A percentile compares a stretch with the other conserved stretches of the same genome.
Conservation (phyloP, 2,329 filamentous ascomycete genomes). For the Coccinonectria pachysandricola region DNA sequence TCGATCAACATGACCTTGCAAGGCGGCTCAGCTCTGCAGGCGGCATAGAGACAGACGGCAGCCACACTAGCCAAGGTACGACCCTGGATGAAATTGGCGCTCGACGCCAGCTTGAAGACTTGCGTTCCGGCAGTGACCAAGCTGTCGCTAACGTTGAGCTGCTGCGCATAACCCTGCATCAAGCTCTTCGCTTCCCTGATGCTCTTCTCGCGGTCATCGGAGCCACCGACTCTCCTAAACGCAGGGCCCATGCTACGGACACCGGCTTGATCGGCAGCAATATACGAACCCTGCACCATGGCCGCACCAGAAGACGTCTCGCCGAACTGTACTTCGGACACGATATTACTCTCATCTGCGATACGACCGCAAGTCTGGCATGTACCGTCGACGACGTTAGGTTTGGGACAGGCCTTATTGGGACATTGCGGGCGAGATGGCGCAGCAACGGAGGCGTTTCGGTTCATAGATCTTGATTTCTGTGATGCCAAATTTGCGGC, state of each 20-base stretch:
- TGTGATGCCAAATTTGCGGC: constrained; percentile 19
- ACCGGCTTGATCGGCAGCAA: constrained; percentile 76
- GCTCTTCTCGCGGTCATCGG: constrained; percentile 48
- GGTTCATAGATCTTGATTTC: constrained; percentile 20
- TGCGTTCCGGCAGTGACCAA: constrained; percentile 57
- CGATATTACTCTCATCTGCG: constrained; percentile 78
- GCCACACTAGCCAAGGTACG: constrained; percentile 76
- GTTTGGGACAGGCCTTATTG: constrained; percentile 50
- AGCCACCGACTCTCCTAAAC: constrained; percentile 48
- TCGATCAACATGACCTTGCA: constrained; percentile 93
- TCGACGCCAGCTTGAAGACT: constrained; percentile 66
- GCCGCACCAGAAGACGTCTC: constrained; percentile 79
- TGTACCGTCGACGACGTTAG: constrained; percentile 53
- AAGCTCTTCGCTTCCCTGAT: constrained; percentile 47
- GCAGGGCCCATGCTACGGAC: constrained; percentile 57
- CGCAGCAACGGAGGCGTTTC: constrained; percentile 22
- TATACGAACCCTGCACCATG: constrained; percentile 80
- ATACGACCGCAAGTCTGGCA: constrained; percentile 81
- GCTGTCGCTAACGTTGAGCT: constrained; percentile 50
- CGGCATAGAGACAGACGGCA: constrained; percentile 84
- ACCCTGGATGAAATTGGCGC: constrained; percentile 73
- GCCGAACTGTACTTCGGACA: constrained; percentile 84
- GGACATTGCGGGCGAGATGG: constrained; percentile 38
- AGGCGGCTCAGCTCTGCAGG: constrained; percentile 66
- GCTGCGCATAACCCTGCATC: constrained; percentile 52